Base-by-base conservation (phyloP, 2,329 filamentous ascomycete genomes). In the Aureobasidium lini region DNA sequence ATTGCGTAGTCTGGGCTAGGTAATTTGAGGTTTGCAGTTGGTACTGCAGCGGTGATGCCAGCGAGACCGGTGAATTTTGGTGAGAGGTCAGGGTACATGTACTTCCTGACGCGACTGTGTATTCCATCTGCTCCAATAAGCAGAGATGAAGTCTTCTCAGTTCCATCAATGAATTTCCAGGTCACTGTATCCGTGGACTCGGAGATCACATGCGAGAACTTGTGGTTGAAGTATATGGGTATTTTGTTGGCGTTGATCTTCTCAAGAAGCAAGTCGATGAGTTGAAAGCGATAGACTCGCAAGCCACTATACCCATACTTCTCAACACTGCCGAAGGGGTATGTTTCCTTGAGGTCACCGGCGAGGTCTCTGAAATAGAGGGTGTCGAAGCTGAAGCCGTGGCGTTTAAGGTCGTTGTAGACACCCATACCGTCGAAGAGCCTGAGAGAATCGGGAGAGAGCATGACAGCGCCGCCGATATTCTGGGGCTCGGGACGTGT, bases 381-480 rank as follows among this genome's bases (percentile, higher is more conserved):
- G 0, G 70, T 70, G 1, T 81, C 75, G 61, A 84, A 83, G n/a
- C 78, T 73, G 68, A 76, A 82, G 43, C 77, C 79, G 8, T 76
- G 71, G 0, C 70, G 62, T 7, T 71, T 69, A 52, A 84, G 71
- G 2, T 73, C 71, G 1, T 73, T 47, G 64, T 82, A 82, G 2
- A 83, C 70, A 0, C 73, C 77, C 0, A 85, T 68, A 0, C 66
- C 67, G 62, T 84, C 78, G 0, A 86, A 73, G 40, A 84, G 72
- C 4, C 75, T 74, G 1, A 85, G 74, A 0, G 81, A 80, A 57
- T 85, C 85, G 5, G 83, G 82, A 0, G 81, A 82, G 2, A 85
- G 75, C 77, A 84, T 82, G 32, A 85, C 73, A 1, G 79, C 80
- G 2, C 81, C 82, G 28, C 49, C 64, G 43, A 52, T 37, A 36